A percentile compares a stretch with the other conserved stretches of the same genome.
Conservation (phyloP, 2,329 filamentous ascomycete species). For the Clarireedia hainanense region DNA sequence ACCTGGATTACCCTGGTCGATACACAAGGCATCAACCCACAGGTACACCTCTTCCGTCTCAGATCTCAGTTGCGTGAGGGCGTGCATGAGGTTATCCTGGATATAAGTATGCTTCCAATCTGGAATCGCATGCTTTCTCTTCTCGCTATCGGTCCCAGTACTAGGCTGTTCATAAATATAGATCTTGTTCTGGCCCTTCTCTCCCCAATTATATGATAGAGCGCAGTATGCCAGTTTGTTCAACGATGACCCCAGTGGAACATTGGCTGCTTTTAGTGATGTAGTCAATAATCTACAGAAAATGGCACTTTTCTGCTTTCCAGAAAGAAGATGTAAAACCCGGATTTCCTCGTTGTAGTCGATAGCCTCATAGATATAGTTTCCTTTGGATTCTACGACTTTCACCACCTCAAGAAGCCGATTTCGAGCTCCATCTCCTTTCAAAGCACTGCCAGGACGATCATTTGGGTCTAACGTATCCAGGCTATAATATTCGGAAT, state of each 20-base stretch:
- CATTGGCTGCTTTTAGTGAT: background rate
- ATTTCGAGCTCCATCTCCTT: background rate
- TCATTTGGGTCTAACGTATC: no score
- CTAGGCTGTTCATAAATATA: background rate
- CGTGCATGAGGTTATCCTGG: constrained; percentile 10
- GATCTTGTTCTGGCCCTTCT: background rate
- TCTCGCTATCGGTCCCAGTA: no score
- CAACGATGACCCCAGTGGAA: background rate
- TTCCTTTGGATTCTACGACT: background rate
- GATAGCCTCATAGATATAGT: constrained; percentile 6
- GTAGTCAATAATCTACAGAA: constrained; percentile 11
- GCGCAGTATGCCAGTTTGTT: background rate
- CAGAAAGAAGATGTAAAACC: constrained; percentile 9
- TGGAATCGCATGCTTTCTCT: background rate
- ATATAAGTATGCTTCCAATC: constrained; percentile 1
- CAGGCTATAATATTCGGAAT: no score
- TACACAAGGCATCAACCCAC: constrained; percentile 17
- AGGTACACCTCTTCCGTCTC: constrained; percentile 1
- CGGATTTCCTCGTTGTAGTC: constrained; percentile 12
- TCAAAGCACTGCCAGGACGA: no score
- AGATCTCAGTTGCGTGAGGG: constrained; percentile 5
- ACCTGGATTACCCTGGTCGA: constrained; percentile 11
- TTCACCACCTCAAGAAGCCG: background rate
- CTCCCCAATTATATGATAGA: background rate
- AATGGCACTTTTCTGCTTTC: background rate